Percentiles rank a stretch among this genome's conserved stretches.
Conservation (phyloP, 192 early-diverging fungal genomes). For the Coemansia sp. region DNA sequence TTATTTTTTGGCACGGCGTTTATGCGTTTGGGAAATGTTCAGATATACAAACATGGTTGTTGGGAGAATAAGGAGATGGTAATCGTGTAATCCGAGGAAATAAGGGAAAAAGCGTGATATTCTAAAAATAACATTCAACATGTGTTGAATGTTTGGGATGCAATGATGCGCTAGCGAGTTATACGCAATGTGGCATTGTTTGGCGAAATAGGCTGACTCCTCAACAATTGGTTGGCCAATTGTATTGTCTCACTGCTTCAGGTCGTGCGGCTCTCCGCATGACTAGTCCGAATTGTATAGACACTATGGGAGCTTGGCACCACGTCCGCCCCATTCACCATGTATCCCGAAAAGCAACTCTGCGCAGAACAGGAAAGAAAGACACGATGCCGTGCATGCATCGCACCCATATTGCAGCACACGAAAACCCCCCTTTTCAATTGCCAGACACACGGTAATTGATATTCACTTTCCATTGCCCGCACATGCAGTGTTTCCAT, state of each 20-base stretch:
- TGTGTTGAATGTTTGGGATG: neutral
- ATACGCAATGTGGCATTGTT: neutral
- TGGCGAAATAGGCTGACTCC: neutral
- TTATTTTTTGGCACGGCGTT: constrained; percentile 3
- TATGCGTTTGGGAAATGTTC: neutral
- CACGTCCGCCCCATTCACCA: neutral
- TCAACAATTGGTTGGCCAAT: neutral
- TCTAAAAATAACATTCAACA: neutral
- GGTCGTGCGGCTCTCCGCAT: neutral
- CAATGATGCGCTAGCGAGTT: too few relatives aligned
- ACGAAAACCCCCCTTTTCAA: neutral
- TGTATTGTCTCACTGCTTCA: neutral
- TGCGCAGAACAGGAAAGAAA: neutral
- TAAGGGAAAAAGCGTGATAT: neutral
- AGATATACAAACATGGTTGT: neutral
- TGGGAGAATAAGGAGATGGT: neutral
- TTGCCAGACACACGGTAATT: constrained; percentile 9
- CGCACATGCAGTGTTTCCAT: neutral
- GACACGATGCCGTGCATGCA: neutral
- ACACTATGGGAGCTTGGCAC: neutral
- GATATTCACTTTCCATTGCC: neutral
- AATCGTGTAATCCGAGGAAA: neutral
- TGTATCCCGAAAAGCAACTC: neutral
- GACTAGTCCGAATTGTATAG: neutral
- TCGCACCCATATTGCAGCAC: neutral